phyloP scores from a whole-genome alignment of 2,329 filamentous ascomycete species.

The Hymenotorrendiella dingleyae region DNA sequence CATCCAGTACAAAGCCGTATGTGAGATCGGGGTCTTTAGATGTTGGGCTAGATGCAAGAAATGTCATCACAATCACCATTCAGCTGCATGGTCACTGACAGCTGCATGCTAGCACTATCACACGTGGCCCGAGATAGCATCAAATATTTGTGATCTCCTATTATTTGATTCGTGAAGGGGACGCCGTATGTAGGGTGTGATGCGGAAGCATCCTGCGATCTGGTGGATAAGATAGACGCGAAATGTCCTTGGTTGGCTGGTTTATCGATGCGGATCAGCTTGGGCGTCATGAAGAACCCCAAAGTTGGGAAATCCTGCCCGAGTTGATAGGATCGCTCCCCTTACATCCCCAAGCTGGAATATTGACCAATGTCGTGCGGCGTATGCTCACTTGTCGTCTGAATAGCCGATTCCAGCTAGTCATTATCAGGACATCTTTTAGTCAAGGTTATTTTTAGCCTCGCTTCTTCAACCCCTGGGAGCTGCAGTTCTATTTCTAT shows the following conservation, averaged over 20 bases:
- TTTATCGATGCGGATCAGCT: neutral
- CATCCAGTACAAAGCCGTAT: no score
- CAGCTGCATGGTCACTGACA: neutral
- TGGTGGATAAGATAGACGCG: no score
- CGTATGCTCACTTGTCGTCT: no score
- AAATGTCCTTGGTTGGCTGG: neutral
- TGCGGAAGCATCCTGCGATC: neutral
- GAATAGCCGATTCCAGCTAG: no score
- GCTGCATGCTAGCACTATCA: constrained; percentile 1
- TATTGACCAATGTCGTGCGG: no score
- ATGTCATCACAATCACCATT: neutral
- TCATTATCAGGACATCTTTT: no score
- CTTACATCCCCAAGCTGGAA: no score
- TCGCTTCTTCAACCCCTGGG: neutral
- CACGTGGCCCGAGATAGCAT: constrained; percentile 7
- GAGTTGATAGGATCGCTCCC: no score
- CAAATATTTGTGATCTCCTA: constrained; percentile 1
- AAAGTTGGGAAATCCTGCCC: no score
- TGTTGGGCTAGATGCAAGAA: no score
- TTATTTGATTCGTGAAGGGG: neutral
- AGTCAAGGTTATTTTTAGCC: neutral
- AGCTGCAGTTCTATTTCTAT: constrained; percentile 1
- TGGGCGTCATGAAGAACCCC: no score
- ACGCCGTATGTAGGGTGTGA: neutral
- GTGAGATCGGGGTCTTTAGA: no score